These are phyloP conservation scores for Orbilia brochopaga DNA, from an alignment of 2,329 filamentous ascomycete genomes.

Conservation along the genomic window DNA sequence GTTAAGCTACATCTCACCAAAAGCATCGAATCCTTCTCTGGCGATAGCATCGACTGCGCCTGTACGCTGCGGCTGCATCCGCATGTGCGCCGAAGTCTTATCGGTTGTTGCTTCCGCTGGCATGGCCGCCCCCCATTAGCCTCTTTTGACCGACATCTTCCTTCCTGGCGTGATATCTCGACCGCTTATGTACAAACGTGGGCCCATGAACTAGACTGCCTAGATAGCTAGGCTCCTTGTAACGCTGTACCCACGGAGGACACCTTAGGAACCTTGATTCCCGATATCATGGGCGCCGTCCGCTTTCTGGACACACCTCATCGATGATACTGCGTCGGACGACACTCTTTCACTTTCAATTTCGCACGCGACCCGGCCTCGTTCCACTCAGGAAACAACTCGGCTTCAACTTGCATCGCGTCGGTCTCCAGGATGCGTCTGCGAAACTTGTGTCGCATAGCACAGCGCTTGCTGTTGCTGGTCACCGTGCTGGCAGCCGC, in stretches of 20 bases:
- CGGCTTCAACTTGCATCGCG: conserved; percentile 6
- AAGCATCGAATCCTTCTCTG: not conserved
- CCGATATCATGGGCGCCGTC: not conserved
- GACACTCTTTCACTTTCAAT: conserved; percentile 8
- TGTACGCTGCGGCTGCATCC: not conserved
- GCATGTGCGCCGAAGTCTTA: too few relatives aligned
- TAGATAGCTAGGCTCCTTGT: not conserved
- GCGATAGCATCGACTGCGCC: not conserved
- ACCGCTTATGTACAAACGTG: not conserved
- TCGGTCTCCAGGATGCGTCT: conserved; percentile 21
- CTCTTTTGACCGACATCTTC: not conserved
- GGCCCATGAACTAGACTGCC: not conserved
- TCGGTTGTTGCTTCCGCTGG: not conserved
- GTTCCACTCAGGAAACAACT: not conserved
- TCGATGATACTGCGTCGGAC: conserved; percentile 11
- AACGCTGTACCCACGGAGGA: not conserved
- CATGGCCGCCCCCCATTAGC: not conserved
- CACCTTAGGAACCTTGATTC: not conserved
- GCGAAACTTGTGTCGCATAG: conserved; percentile 22
- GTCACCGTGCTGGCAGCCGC: conserved; percentile 16
- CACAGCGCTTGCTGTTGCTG: conserved; percentile 30
- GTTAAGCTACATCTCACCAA: not conserved
- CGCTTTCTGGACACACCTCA: conserved; percentile 9
- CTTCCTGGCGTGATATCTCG: not conserved
- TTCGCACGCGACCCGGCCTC: conserved; percentile 20